Conservation (phyloP, 495 filamentous ascomycete genomes). For the Trichoderma virens region DNA sequence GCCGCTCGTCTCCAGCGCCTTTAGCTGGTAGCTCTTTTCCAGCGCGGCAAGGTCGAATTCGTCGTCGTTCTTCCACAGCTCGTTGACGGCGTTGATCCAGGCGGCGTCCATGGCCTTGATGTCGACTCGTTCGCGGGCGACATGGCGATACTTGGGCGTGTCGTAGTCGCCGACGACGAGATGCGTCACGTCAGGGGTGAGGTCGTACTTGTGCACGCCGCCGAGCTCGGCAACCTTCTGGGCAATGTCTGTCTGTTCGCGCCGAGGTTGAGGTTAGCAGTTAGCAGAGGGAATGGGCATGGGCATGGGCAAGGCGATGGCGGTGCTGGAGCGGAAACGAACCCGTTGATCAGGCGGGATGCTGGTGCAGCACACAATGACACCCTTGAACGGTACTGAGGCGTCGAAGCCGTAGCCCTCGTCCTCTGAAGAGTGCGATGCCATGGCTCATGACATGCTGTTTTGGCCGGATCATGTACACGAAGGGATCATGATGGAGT, state of each 20-base stretch:
- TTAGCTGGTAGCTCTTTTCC: conserved; percentile 34
- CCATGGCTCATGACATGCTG: conserved; percentile 17
- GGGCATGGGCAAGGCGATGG: background rate
- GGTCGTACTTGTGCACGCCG: conserved; percentile 73
- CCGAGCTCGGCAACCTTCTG: conserved; percentile 72
- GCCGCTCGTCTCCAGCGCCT: conserved; percentile 33
- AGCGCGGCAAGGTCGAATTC: conserved; percentile 68
- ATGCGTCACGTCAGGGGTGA: conserved; percentile 95
- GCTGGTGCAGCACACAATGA: conserved; percentile 87
- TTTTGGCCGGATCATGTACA: background rate
- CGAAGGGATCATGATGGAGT: background rate
- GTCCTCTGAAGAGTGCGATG: conserved; percentile 10
- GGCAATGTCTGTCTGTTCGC: conserved; percentile 58
- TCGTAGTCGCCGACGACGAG: conserved; percentile 81
- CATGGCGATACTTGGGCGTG: conserved; percentile 90
- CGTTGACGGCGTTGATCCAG: conserved; percentile 79
- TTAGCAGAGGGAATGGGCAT: too few species aligned
- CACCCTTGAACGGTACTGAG: conserved; percentile 64
- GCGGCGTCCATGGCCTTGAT: conserved; percentile 67
- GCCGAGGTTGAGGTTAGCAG: background rate
- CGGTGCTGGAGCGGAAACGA: conserved; percentile 27
- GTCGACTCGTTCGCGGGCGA: conserved; percentile 80
- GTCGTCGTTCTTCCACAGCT: conserved; percentile 72
- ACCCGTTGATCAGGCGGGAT: conserved; percentile 76
- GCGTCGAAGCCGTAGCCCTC: conserved; percentile 25